phyloP scores from a whole-genome alignment of 306 rosid species.

The Castanospermum australe region DNA sequence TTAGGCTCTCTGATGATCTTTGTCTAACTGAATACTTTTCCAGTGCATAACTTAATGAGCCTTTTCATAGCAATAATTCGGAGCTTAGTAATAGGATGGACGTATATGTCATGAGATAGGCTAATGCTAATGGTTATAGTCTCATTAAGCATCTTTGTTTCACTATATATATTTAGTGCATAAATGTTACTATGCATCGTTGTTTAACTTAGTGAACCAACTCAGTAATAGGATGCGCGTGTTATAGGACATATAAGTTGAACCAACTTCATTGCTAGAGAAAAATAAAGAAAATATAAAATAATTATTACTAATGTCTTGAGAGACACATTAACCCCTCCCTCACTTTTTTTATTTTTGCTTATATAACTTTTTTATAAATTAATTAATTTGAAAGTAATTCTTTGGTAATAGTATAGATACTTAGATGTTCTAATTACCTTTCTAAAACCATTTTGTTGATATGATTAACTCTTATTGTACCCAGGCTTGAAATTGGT shows the following conservation, averaged over 20 bases:
- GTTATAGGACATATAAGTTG: no score
- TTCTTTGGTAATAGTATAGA: no score
- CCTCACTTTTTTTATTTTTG: no score
- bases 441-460: background rate
- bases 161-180: background rate
- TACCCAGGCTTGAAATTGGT: background rate
- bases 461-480: background rate
- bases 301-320: no score
- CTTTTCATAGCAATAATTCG: background rate
- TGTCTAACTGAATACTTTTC: no score
- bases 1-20: no score
- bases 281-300: no score
- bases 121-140: background rate
- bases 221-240: background rate
- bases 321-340: no score
- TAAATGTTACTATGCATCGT: background rate
- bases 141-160: background rate
- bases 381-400: no score
- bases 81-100: background rate
- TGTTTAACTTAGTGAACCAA: background rate
- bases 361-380: no score
- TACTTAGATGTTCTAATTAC: background rate
- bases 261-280: no score
- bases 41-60: background rate
- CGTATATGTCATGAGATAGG: background rate